Evolutionary conservation across 2,329 filamentous ascomycete genomes (phyloP), one percentile per base, ranked within the genome.

Genomic region (Grosmannia huntii): DNA sequence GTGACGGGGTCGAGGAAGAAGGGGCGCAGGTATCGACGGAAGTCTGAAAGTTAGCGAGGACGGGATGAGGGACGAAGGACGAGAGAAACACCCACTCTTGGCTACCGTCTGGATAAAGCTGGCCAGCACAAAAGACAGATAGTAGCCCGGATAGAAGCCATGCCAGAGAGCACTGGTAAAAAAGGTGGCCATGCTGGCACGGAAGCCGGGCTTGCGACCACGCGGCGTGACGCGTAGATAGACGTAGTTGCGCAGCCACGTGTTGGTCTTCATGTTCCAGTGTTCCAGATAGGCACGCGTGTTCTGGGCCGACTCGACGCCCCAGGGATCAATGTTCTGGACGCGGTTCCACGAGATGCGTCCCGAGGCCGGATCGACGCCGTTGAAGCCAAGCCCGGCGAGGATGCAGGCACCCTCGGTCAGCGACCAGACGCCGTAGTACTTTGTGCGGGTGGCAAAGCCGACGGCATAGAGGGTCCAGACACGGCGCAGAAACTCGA

Each of bases 221-320:
- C 88, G 87, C 0, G 94, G 94, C 0, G 94, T 99, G 3, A 99
- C 94, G 27, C 94, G 85, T 53, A 99, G 79, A 68, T 97, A 99
- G 65, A 99, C 80, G 68, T 96, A 99, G 71, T 97, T 96, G 53
- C 91, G 83, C 61, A 99, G 76, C 94, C 94, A 99, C 66, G 89
- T 84, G 70, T 96, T 99, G 14, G 94, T 99, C 72, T 97, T 97
- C 75, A 96, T 96, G 71, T 99, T 99, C 94, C 94, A 99, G 66
- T 84, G 87, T 54, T 86, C 92, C 3, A 99, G 79, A 66, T 94
- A 97, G 1, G 83, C 90, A 57, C 92, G 85, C n/a, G 89, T 88
- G 69, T 97, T 99, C 72, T 96, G 91, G 1, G 92, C 94, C 0
- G 83, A 78, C 73, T 99, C 94, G 31, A 99, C 88, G 2, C 82